Evolutionary conservation across 2,329 filamentous ascomycete species (phyloP), one percentile per base, ranked within the genome.

Genomic region (Fusarium algeriense): DNA sequence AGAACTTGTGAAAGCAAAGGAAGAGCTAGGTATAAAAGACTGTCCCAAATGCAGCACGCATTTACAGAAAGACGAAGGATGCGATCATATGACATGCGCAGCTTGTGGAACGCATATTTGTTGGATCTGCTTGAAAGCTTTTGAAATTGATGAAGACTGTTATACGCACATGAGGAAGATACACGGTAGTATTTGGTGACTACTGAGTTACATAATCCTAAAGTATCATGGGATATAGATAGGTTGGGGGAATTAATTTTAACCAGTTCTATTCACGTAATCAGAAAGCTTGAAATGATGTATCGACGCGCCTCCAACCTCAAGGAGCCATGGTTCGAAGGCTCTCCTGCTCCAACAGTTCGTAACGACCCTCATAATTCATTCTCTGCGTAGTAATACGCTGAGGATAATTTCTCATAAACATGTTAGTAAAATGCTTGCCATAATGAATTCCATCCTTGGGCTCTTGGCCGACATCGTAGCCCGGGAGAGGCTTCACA

Each of bases 391-490:
- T 85, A 7, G 84, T 86, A 43, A 83, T 78, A 12, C 84, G 79
- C 50, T 85, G 80, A 1, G 84, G 84, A 52, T 86, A 86, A 74
- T 85, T 86, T 19, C 84, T 79, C 77, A 86, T 76, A 62, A 81
- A 85, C 84, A 86, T 86, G 60, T 85, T 83, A 38, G 84, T 87
- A 64, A 86, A 86, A 71, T 86, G 84, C 2, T 81, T 85, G n/a
- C 85, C 84, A 69, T 86, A 86, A 71, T 86, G 83, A 10, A 86
- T 82, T 6, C 83, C 81, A n/a, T 82, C 79, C 8, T 64, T 50
- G 4, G 75, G 76, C 26, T 73, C 69, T 54, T 79, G 76, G 6
- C 78, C 76, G 10, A 54, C 77, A 11, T 81, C 74, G 61, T 81
- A 83, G 5, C 81, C 81, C 1, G 78, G 77, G 11, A 86, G 76